Conservation (phyloP, 2,329 filamentous ascomycete genomes). For the Fusarium illudens region DNA sequence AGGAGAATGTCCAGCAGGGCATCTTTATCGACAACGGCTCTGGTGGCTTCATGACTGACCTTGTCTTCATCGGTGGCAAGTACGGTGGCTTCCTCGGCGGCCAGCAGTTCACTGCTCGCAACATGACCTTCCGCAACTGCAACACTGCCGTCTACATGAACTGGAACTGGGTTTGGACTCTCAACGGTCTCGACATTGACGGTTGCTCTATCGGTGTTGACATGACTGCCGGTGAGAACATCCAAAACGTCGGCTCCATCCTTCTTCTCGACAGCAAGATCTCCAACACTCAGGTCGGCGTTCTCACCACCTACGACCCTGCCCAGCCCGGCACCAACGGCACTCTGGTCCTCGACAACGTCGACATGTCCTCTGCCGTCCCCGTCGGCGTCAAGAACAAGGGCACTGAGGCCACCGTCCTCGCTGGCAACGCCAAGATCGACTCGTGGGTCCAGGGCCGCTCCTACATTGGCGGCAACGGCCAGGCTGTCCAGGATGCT, state of each 20-base stretch:
- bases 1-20: slow-evolving; percentile 74
- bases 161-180: slow-evolving; percentile 90
- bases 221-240: slow-evolving; percentile 72
- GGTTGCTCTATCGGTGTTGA: slow-evolving; percentile 80
- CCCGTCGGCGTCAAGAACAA: slow-evolving; percentile 70
- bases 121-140: slow-evolving; percentile 82
- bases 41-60: slow-evolving; percentile 83
- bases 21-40: slow-evolving; percentile 88
- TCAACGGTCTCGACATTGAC: slow-evolving; percentile 79
- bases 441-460: slow-evolving; percentile 82
- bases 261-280: slow-evolving; percentile 84
- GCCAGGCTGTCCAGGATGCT: slow-evolving; percentile 67
- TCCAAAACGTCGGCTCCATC: slow-evolving; percentile 80
- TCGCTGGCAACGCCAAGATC: slow-evolving; percentile 75
- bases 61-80: slow-evolving; percentile 83
- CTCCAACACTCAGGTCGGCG: slow-evolving; percentile 75
- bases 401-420: slow-evolving; percentile 65
- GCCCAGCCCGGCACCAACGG: slow-evolving; percentile 74
- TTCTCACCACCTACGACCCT: slow-evolving; percentile 77
- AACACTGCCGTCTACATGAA: slow-evolving; percentile 87
- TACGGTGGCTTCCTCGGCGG: slow-evolving; percentile 83
- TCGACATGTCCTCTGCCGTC: slow-evolving; percentile 78
- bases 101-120: slow-evolving; percentile 88
- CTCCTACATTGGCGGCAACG: slow-evolving; percentile 63
- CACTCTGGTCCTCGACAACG: slow-evolving; percentile 86